Conservation (phyloP, 2,329 filamentous ascomycete genomes). For the Colletotrichum sp. region DNA sequence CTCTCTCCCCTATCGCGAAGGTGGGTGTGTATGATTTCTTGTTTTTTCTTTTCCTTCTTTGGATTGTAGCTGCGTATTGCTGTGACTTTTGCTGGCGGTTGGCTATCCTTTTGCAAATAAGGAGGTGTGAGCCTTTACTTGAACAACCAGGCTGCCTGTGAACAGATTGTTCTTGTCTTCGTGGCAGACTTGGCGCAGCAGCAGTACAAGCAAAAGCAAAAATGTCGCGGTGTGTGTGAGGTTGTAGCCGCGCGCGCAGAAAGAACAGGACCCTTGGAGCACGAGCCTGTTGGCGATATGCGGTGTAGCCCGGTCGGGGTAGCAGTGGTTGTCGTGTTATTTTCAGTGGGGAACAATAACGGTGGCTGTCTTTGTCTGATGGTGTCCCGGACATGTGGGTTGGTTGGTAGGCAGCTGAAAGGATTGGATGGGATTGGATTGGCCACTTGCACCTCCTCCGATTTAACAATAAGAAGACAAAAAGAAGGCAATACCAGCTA, state of each 20-base stretch:
- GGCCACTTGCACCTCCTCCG: not conserved
- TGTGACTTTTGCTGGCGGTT: not conserved
- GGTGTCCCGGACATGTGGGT: not conserved
- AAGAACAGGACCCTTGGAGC: not conserved
- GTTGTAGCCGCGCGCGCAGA: not conserved
- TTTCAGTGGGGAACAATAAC: not conserved
- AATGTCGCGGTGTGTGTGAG: not conserved
- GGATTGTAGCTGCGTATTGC: not conserved
- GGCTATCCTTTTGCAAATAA: not conserved
- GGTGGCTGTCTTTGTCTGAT: not conserved
- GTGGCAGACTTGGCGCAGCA: not conserved
- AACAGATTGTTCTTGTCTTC: not conserved
- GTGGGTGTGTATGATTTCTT: not conserved
- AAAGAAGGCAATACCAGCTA: not conserved
- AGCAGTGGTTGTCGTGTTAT: not conserved
- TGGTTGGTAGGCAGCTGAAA: not conserved
- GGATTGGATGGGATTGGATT: not conserved
- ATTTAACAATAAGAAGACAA: not conserved
- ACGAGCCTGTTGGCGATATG: not conserved
- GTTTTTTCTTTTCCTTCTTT: not conserved
- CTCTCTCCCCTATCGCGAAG: not conserved
- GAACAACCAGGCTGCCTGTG: not conserved
- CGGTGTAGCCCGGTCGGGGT: not conserved
- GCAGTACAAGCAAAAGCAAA: not conserved
- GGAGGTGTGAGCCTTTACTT: not conserved